Conservation (phyloP, 768 basidiomycete genomes). For the Phanerochaete sordida region DNA sequence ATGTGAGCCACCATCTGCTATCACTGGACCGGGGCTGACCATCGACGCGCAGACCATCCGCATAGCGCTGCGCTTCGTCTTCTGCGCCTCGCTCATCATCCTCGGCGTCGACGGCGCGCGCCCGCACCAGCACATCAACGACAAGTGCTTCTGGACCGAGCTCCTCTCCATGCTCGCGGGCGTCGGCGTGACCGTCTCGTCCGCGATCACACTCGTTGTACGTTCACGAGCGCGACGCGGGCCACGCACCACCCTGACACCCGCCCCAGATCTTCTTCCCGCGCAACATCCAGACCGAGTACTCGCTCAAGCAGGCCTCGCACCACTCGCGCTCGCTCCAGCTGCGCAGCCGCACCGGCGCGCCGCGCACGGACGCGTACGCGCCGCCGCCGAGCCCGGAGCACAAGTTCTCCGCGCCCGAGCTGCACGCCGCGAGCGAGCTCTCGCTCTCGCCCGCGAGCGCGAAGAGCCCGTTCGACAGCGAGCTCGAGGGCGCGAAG, state of each 20-base stretch:
- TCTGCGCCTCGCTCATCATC: conserved; percentile 60
- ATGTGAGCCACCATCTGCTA: conserved; percentile 44
- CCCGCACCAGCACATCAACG: conserved; percentile 61
- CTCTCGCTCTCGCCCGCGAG: background rate
- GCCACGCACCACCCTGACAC: background rate
- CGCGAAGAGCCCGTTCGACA: background rate
- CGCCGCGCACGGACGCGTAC: background rate
- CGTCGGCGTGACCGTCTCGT: conserved; percentile 64
- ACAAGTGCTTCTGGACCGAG: conserved; percentile 47
- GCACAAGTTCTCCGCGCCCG: background rate
- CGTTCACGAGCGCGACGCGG: conserved; percentile 8
- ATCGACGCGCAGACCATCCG: conserved; percentile 52
- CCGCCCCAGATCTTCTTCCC: conserved; percentile 74
- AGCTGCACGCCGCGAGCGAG: background rate
- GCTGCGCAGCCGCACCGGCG: conserved; percentile 7
- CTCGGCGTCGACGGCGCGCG: conserved; percentile 68
- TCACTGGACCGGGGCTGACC: background rate
- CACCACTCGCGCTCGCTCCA: conserved; percentile 14
- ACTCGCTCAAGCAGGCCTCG: conserved; percentile 17
- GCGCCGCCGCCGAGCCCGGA: background rate
- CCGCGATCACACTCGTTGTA: conserved; percentile 72
- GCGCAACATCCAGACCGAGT: conserved; percentile 43
- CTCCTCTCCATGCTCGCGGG: conserved; percentile 53
- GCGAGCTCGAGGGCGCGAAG: background rate
- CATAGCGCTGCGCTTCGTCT: conserved; percentile 69